Evolutionary conservation across 306 rosid genomes (phyloP), one percentile per base, ranked within the genome.

Genomic region (Vachellia pachyceras): DNA sequence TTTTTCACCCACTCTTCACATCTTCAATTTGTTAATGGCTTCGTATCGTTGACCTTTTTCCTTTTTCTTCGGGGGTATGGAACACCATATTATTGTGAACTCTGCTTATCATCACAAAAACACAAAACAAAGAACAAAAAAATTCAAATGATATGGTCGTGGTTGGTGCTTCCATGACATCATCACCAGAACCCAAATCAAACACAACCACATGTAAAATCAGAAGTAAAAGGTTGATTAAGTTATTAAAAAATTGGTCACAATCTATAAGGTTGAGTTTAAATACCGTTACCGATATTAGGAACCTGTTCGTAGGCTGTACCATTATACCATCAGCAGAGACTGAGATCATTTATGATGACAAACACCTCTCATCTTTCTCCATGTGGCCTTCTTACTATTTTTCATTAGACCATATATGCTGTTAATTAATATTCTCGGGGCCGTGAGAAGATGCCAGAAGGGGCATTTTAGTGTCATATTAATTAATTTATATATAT

Each of bases 381-480:
- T 29, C 33, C 33, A 29, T 29, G 33, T 29, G 33, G 33, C 33
- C 33, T 29, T 29, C 33, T 29, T 29, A 29, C 33, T 29, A 29
- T 29, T 29, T 1, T 29, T 29, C 33, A 29, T 29, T 29, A 1
- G 33, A 29, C 33, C 33, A 29, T 29, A 1, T 2, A 29, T 29
- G 33, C 33, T 29, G 33, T 29, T 29, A 2, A 29, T n/a, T n/a
- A 29, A 29, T 29, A 29, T 29, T 29, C 33, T 2, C 33, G 83
- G 79, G 77, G 81, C 83, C 86, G 79, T 60, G 41, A 73, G 82
- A 55, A 57, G 52, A 65, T 41, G 67, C 85, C 74, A 58, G 35
- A 3, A 9, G 18, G 79, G 67, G 81, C 84, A 3, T 18, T 72
- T 81, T 78, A 86, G 87, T 90, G 93, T 85, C 85, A 88, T 80